Base-by-base conservation (phyloP, 495 filamentous ascomycete species). In the Barbatosphaeria neglecta region DNA sequence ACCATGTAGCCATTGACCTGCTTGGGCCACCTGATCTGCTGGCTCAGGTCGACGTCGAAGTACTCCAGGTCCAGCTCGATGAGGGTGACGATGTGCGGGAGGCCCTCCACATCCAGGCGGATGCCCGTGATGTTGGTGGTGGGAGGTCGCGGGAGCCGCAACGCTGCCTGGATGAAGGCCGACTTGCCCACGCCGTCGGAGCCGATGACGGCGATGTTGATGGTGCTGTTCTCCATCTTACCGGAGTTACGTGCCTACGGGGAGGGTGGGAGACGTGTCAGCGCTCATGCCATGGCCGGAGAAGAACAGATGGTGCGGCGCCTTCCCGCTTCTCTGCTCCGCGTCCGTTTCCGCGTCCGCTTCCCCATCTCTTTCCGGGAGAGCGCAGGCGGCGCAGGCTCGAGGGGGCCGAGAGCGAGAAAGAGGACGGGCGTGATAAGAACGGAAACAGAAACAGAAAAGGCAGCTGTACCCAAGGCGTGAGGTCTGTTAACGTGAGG, bases 181-280 rank as follows among this genome's bases (percentile, higher is more conserved):
- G 86, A 87, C 67, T 97, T 96, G 53, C 90, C 90, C 27, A 87
- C 85, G 42, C 82, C 80, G 52, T 77, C 71, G 53, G 78, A 76
- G 44, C 92, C 92, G 54, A 95, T 77, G 20, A 97, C 80, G 25
- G 82, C 87, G 58, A 97, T 86, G 56, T 87, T 90, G 57, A 95
- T 78, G 57, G 82, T 67, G 49, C 77, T 78, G 57, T 82, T 67
- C 49, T 78, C 76, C 67, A 83, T 77, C 40, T 55, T 50, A 49
- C 48, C 24, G 31, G 33, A 24, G 16, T 40, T 44, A 20, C 44
- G 44, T 9, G 40, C 50, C 18, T 50, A 39, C 41, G 59, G 51
- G 38, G 57, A 56, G 58, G 56, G 39, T 42, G 41, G 28, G 45
- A 6, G 40, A 50, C 37, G 25, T 13, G 61, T 59, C 52, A 59